phyloP scores from a whole-genome alignment of 208 protist species.

The Wallacemonas sp. region DNA sequence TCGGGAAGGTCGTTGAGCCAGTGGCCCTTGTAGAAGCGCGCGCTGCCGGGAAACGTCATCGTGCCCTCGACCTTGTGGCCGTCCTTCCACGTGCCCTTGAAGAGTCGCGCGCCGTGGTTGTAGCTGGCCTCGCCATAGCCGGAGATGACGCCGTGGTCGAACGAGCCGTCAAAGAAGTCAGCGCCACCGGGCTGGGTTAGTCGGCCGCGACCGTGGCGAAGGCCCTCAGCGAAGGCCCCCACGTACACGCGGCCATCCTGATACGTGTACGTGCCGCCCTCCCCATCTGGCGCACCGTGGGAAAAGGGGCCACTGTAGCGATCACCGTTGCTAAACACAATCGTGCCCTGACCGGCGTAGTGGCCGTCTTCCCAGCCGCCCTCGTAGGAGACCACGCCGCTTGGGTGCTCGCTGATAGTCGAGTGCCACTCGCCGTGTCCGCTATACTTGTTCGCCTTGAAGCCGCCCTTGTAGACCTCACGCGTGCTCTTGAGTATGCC shows the following conservation, averaged over 20 bases:
- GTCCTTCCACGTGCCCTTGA: conserved; percentile 32
- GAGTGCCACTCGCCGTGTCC: conserved; percentile 25
- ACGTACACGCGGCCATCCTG: conserved; percentile 59
- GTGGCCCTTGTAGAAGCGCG: conserved; percentile 47
- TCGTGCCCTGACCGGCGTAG: conserved; percentile 19
- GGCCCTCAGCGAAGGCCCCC: conserved; percentile 45
- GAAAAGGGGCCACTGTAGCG: conserved; percentile 43
- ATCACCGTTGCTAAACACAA: conserved; percentile 38
- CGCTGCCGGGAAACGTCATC: conserved; percentile 42
- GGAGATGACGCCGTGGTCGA: conserved; percentile 41
- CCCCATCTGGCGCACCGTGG: conserved; percentile 34
- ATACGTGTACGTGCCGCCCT: conserved; percentile 25
- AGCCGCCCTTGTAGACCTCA: conserved; percentile 34
- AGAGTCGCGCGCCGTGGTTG: conserved; percentile 31
- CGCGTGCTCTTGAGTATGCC: conserved; percentile 9
- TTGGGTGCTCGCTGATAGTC: conserved; percentile 14
- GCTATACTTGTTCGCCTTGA: conserved; percentile 24
- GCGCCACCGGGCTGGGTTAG: conserved; percentile 43
- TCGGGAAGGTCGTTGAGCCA: conserved; percentile 55
- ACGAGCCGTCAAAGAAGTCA: conserved; percentile 69
- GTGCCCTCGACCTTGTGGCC: conserved; percentile 43
- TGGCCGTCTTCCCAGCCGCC: conserved; percentile 31
- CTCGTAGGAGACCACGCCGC: conserved; percentile 26
- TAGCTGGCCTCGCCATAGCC: conserved; percentile 46
- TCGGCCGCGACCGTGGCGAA: conserved; percentile 50